phyloP scores from a whole-genome alignment of 306 rosid species.

The Ziziphus jujuba region DNA sequence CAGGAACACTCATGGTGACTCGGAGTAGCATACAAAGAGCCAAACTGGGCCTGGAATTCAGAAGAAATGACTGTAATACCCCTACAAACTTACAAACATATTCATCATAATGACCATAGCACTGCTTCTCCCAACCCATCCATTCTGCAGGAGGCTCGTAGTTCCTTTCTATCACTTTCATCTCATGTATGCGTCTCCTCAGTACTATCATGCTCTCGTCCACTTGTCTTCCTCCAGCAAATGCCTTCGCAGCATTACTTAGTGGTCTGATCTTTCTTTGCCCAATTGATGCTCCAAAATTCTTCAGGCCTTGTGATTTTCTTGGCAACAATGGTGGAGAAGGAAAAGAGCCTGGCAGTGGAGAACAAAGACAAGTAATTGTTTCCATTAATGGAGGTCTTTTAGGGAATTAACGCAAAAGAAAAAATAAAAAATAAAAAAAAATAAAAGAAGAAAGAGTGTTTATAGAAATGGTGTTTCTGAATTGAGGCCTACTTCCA shows the following conservation, averaged over 20 bases:
- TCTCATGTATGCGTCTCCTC: slow-evolving; percentile 37
- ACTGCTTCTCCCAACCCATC: slow-evolving; percentile 38
- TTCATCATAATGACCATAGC: slow-evolving; percentile 23
- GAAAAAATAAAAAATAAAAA: too few relatives aligned
- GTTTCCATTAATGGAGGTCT: background rate
- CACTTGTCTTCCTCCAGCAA: slow-evolving; percentile 12
- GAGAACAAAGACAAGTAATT: background rate
- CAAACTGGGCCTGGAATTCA: slow-evolving; percentile 36
- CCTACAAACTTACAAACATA: slow-evolving; percentile 28
- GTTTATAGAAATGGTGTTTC: too few relatives aligned
- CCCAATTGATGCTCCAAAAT: background rate
- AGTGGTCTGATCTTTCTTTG: background rate
- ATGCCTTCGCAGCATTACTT: background rate
- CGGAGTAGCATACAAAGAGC: slow-evolving; percentile 26
- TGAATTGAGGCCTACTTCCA: too few relatives aligned
- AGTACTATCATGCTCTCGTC: slow-evolving; percentile 40
- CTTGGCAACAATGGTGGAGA: background rate
- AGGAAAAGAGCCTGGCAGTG: background rate
- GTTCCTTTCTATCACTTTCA: slow-evolving; percentile 25
- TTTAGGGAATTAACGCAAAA: background rate
- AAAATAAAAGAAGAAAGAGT: background rate
- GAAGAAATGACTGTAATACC: slow-evolving; percentile 23
- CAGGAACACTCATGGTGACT: slow-evolving; percentile 17
- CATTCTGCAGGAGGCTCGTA: slow-evolving; percentile 33
- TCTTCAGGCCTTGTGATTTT: background rate